phyloP scores from a whole-genome alignment of 1,284 basidiomycete species.

The Puccinia novopanici region DNA sequence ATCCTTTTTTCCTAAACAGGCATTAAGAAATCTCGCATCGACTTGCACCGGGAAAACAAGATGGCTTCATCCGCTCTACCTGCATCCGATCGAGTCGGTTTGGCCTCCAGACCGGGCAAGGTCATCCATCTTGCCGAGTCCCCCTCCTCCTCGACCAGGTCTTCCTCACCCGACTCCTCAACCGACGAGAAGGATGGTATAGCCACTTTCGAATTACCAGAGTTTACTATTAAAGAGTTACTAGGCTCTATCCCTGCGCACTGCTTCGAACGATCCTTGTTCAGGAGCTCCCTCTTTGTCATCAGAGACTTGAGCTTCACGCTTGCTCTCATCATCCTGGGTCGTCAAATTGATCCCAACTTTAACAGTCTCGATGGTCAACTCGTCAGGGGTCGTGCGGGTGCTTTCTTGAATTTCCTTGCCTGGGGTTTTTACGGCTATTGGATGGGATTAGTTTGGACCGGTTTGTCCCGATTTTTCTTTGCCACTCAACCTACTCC shows the following conservation, averaged over 20 bases:
- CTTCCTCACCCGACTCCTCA: constrained; percentile 30
- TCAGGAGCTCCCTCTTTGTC: constrained; percentile 80
- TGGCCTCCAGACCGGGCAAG: constrained; percentile 9
- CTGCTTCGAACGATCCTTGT: constrained; percentile 87
- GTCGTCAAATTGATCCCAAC: constrained; percentile 6
- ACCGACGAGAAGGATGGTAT: neutral
- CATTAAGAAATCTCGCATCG: too few species aligned
- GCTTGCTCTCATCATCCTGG: constrained; percentile 14
- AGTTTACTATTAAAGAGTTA: constrained; percentile 76
- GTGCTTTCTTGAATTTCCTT: constrained; percentile 21
- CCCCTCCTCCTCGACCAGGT: constrained; percentile 32
- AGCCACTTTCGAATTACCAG: constrained; percentile 21
- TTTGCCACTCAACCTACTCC: too few species aligned
- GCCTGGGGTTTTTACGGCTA: constrained; percentile 68
- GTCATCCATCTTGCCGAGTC: constrained; percentile 36
- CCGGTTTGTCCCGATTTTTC: constrained; percentile 21
- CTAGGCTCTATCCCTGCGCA: constrained; percentile 80
- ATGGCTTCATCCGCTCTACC: constrained; percentile 8
- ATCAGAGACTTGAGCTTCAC: constrained; percentile 25
- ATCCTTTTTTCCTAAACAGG: too few species aligned
- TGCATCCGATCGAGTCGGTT: constrained; percentile 15
- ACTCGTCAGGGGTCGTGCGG: constrained; percentile 16
- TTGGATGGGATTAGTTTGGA: constrained; percentile 38
- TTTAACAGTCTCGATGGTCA: neutral
- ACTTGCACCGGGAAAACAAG: too few species aligned